Evolutionary conservation across 2,329 filamentous ascomycete species (phyloP), one percentile per base, ranked within the genome.

Genomic region (Aspergillus ochraceus): DNA sequence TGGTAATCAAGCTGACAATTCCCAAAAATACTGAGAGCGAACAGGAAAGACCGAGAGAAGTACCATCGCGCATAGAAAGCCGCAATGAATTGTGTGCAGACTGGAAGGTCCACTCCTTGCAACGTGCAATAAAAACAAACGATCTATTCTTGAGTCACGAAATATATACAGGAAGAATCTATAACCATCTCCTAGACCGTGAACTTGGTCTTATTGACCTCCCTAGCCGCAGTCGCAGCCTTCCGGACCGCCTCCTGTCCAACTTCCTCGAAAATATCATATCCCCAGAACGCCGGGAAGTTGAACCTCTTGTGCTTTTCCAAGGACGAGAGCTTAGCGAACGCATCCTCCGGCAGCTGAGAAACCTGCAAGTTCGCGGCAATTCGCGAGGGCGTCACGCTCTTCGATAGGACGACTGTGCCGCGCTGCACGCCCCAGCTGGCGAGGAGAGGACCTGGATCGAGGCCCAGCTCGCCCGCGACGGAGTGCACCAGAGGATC

Each of bases 401-500:
- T 81, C 71, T 85, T 85, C 24, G 82, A 81, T 42, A 86, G 69
- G 6, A 83, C 82, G 20, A 83, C 78, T 0, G 80, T 83, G 1
- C 83, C 83, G 17, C 83, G 74, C 65, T 84, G 80, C 4, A 85
- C 76, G 9, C 76, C 80, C 83, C 83, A 86, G 63, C 78, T 80
- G 49, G 85, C 77, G 4, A 86, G 74, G 3, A 86, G 71, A 66
- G 84, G 81, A 4, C 82, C 83, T 1, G 81, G 79, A 17, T 87
- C 80, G 67, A 81, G 82, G n/a, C 84, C 81, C 30, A 83, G 79
- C 67, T 86, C 84, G 76, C 85, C 84, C 70, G 86, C 81, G 6
- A 89, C 84, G 50, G 88, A 76, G 69, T 85, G 79, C 20, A 87
- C 77, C 5, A 87, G 79, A 0, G 84, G 81, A 70, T 86, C 86